Evolutionary conservation across 306 rosid genomes (phyloP), one percentile per base, ranked within the genome.

Genomic region (Dalbergia cultrata): DNA sequence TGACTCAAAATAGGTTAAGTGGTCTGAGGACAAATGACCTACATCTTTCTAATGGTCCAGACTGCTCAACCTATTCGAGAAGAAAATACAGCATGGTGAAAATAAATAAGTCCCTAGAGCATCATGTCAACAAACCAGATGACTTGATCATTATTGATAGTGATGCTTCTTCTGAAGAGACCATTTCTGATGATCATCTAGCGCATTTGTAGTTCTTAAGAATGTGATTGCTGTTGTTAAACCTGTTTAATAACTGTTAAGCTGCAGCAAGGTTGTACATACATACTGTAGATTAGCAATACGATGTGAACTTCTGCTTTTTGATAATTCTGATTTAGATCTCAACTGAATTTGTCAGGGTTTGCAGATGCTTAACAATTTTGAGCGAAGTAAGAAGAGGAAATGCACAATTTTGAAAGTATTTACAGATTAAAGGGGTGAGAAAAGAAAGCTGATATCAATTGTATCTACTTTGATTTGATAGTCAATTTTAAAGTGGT

Each of bases 151-250:
- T 89, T n/a, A 83, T 89, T 18, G 88, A 87, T 45, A 84, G 90
- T 53, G 93, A 87, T 44, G 86, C 86, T 4, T 91, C 90, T 66
- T 91, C 95, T n/a, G 91, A 91, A 81, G 91, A 86, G 84, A 91
- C 95, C 34, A 80, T 89, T 84, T 91, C 91, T 9, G 95, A 87
- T 83, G 90, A 88, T 59, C 79, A n/a, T 58, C 17, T 26, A 80
- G 53, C 80, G 84, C 70, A 85, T 82, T 68, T 74, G 44, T 85
- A 85, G 85, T 71, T 74, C 45, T 68, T n/a, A 68, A 60, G 39
- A 67, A 65, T 60, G 71, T n/a, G 58, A 80, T 66, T 69, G 64
- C 69, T 44, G 82, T 67, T 76, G 59, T 57, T 74, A 64, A 72
- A 43, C 43, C 54, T 76, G 49, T 39, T 57, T 47, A 18, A 17